Evolutionary conservation across 148 eudicot species (phyloP), one percentile per base, ranked within the genome.

Genomic region (Chenopodium album): DNA sequence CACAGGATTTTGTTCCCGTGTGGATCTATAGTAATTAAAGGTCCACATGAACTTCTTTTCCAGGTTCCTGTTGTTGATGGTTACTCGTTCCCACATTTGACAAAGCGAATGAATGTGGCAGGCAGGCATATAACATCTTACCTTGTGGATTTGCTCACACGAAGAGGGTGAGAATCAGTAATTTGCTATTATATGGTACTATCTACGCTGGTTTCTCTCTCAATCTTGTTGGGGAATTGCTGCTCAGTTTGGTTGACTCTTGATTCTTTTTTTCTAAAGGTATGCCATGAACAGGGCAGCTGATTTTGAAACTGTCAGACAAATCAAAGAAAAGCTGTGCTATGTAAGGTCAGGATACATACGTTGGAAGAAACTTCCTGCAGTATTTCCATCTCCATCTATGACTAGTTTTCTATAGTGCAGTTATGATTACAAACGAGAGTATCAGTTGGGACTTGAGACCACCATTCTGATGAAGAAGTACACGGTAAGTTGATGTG

Each of bases 21-120:
- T 31, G 4, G 72, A n/a, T 31, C 63, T 13, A n/a, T 73, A 66
- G 46, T 60, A 50, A 73, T 46, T 70, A 67, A 48, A 70, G 31
- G 13, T 79, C 72, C 77, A 74, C 22, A 31, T 70, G 7, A 56
- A 78, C 59, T 60, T 75, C 71, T 67, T 80, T 79, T 76, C 52
- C 86, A 95, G 99, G 99, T 96, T 88, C 99, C 99, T 63, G 99
- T 96, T 86, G 99, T 96, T 80, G 99, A 96, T 86, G 99, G 99
- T 82, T 96, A 96, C 87, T 96, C 99, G 73, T 96, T 96, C 76
- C 99, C 99, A 63, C 99, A 96, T 90, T 97, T 96, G 71, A 96
- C 99, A 47, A 96, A 96, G 87, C 89, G 99, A 84, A 96, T 96
- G 99, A 96, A 96, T 85, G 97, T 94, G 76, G 99, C 97, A 80